These are phyloP conservation scores for Ustilago sp. DNA, from an alignment of 1,284 basidiomycete genomes.

Conservation along the genomic window DNA sequence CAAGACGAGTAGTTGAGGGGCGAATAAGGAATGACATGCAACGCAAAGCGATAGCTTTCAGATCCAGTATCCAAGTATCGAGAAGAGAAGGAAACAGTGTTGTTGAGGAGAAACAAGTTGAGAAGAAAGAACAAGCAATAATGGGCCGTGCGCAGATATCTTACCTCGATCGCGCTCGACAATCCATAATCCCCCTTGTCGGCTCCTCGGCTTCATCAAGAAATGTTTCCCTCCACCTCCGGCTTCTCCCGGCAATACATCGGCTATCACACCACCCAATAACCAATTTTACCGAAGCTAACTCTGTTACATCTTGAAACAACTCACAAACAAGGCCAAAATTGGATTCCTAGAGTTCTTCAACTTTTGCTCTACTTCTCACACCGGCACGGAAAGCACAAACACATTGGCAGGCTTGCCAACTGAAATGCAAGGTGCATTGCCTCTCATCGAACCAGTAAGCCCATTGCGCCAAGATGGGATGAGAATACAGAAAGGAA, in stretches of 20 bases:
- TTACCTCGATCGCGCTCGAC: neutral
- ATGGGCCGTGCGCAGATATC: conserved; percentile 1
- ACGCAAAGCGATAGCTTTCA: neutral
- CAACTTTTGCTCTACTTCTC: neutral
- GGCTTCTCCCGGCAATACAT: conserved; percentile 1
- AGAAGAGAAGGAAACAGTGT: neutral
- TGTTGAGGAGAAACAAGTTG: neutral
- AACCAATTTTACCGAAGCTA: neutral
- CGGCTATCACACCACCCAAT: neutral
- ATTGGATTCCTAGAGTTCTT: neutral
- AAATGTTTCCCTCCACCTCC: too few relatives aligned
- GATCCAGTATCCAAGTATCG: neutral
- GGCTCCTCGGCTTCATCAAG: too few relatives aligned
- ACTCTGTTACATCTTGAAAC: neutral
- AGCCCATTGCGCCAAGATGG: conserved; percentile 33
- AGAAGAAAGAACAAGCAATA: neutral
- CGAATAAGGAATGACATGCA: conserved; percentile 18
- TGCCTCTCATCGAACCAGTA: neutral
- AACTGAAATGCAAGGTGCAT: neutral
- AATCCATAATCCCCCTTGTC: too few relatives aligned
- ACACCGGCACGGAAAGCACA: neutral
- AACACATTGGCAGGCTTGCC: neutral
- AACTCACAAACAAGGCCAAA: neutral
- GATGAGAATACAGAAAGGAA: conserved; percentile 1
- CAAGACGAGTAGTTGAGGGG: neutral